Percentiles rank a stretch among this genome's conserved stretches.
phyloP scores from a whole-genome alignment of 1,284 basidiomycete species.

The Ganoderma lucidum region DNA sequence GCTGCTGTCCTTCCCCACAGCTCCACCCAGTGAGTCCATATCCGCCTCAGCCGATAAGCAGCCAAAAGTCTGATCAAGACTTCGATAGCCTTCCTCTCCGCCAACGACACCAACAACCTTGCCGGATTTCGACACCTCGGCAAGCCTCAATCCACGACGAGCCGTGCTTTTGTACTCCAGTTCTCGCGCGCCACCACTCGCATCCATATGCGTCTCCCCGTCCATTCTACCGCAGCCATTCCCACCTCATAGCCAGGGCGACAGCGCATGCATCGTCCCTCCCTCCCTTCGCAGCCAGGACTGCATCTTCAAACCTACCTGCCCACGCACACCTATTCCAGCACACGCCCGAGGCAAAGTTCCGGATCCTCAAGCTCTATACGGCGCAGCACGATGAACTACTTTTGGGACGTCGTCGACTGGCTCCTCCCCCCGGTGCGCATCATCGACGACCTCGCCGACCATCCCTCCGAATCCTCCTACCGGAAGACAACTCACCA shows the following conservation, averaged over 20 bases:
- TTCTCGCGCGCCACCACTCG: conserved; percentile 18
- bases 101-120: not conserved
- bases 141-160: conserved; percentile 10
- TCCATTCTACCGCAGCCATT: conserved; percentile 2
- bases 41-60: conserved; percentile 20
- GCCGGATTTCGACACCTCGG: conserved; percentile 14
- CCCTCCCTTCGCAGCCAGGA: conserved; percentile 16
- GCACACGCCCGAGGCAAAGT: not conserved
- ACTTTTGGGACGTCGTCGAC: conserved; percentile 42
- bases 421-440: conserved; percentile 43
- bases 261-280: conserved; percentile 21
- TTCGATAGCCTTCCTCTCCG: not conserved
- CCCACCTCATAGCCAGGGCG: conserved; percentile 24
- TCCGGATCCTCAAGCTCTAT: not conserved
- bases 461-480: conserved; percentile 32
- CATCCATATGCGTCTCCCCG: conserved; percentile 19
- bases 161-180: conserved; percentile 8
- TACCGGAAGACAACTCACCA: conserved; percentile 29
- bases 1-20: conserved; percentile 13
- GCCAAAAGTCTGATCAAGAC: conserved; percentile 11
- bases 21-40: conserved; percentile 12
- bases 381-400: conserved; percentile 35
- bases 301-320: conserved; percentile 16
- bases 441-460: conserved; percentile 42
- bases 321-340: conserved; percentile 3